Conservation (phyloP, 345 rosid species). For the Populus davidiana region DNA sequence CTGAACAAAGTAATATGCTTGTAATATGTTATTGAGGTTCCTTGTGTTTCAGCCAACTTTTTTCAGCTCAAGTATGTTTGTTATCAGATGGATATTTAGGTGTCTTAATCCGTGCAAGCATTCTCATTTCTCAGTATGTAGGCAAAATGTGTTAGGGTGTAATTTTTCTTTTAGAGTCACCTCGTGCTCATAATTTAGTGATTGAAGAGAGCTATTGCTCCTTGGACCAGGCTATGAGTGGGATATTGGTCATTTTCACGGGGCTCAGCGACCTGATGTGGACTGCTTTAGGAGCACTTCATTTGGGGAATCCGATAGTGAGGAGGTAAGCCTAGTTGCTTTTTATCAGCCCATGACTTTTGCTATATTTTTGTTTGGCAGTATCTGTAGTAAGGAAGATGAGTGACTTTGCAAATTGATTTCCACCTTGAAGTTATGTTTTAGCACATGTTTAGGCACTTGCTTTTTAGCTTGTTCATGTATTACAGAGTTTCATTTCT, state of each 20-base stretch:
- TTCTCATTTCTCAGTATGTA: too few species aligned
- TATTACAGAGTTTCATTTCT: background rate
- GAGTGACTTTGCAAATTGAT: too few species aligned
- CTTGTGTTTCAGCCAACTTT: too few species aligned
- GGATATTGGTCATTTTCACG: conserved; percentile 91
- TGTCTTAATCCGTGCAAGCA: too few species aligned
- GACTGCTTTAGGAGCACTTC: conserved; percentile 89
- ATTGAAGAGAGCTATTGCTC: conserved; percentile 16
- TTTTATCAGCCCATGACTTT: background rate
- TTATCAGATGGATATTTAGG: too few species aligned
- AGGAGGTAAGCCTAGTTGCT: conserved; percentile 36
- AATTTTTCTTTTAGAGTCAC: background rate
- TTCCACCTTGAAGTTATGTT: too few species aligned
- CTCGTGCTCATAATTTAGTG: background rate
- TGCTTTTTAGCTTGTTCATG: background rate
- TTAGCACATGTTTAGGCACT: background rate
- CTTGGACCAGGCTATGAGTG: conserved; percentile 77
- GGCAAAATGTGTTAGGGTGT: too few species aligned
- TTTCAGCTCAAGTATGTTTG: too few species aligned
- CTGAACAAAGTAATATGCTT: too few species aligned
- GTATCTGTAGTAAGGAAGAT: too few species aligned
- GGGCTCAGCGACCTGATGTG: conserved; percentile 77
- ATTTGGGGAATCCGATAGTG: conserved; percentile 54
- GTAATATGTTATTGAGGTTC: too few species aligned
- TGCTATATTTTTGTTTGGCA: too few species aligned